These are phyloP conservation scores for Aspergillus nanangensis DNA, from an alignment of 495 filamentous ascomycete species.

Conservation along the genomic window DNA sequence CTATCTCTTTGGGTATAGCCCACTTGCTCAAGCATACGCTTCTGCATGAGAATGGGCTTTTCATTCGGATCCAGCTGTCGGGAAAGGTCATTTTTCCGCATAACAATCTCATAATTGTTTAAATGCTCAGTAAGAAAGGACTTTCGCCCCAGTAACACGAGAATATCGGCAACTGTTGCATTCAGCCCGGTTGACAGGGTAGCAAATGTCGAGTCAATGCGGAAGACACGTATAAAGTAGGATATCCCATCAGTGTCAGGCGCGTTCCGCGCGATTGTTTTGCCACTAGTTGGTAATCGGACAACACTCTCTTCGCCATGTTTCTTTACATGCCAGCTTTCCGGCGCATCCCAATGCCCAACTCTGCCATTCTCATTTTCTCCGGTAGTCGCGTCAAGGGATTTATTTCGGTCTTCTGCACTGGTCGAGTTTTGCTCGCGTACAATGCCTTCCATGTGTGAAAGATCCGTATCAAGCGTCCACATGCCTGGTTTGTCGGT, in stretches of 20 bases:
- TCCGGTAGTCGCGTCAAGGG: conserved; percentile 48
- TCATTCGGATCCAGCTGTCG: conserved; percentile 74
- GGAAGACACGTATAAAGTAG: conserved; percentile 95
- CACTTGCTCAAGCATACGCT: conserved; percentile 83
- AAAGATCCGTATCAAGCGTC: conserved; percentile 77
- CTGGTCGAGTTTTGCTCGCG: conserved; percentile 47
- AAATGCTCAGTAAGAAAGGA: conserved; percentile 84
- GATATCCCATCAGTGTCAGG: conserved; percentile 61
- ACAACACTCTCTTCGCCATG: conserved; percentile 59
- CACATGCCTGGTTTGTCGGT: conserved; percentile 45
- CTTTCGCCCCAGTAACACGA: conserved; percentile 81
- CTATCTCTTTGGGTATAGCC: conserved; percentile 85
- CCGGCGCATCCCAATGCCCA: conserved; percentile 78
- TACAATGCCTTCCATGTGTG: conserved; percentile 80
- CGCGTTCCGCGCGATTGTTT: conserved; percentile 34
- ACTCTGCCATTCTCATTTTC: conserved; percentile 33
- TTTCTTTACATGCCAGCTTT: conserved; percentile 86
- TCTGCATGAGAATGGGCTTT: conserved; percentile 87
- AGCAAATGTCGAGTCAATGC: conserved; percentile 87
- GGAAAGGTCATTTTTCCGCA: conserved; percentile 88
- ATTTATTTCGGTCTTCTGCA: conserved; percentile 36
- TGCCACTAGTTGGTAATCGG: conserved; percentile 47
- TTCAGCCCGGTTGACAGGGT: conserved; percentile 78
- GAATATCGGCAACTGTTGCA: conserved; percentile 77
- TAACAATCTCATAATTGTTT: conserved; percentile 90